Conservation (phyloP, 1,284 basidiomycete genomes). For the Rhodotorula sp. region DNA sequence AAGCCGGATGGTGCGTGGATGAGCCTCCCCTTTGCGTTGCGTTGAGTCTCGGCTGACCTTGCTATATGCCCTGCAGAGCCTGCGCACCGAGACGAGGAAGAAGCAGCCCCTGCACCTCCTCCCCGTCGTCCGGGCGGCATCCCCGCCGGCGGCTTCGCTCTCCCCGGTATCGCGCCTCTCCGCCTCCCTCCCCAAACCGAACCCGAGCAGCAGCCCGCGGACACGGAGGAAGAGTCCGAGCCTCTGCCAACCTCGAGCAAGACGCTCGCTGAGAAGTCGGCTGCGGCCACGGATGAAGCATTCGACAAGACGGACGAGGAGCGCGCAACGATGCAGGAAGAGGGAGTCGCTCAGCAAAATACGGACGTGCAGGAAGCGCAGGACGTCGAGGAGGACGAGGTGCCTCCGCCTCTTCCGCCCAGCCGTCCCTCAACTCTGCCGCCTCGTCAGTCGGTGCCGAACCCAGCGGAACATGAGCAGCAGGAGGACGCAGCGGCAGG, state of each 20-base stretch:
- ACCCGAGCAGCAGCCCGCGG: conserved; percentile 5
- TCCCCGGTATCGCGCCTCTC: conserved; percentile 29
- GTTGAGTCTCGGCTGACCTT: not conserved
- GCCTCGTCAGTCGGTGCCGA: too few relatives aligned
- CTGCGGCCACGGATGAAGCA: conserved; percentile 11
- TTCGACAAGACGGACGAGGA: not conserved
- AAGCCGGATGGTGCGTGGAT: conserved; percentile 11
- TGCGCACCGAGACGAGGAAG: not conserved
- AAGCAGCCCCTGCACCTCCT: not conserved
- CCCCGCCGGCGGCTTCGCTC: conserved; percentile 31
- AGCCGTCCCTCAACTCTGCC: too few relatives aligned
- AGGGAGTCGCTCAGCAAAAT: not conserved
- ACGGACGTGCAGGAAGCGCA: conserved; percentile 54
- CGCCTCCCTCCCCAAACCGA: conserved; percentile 2
- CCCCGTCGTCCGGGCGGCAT: conserved; percentile 24
- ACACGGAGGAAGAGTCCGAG: not conserved
- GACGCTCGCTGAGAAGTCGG: conserved; percentile 27
- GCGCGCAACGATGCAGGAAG: conserved; percentile 5
- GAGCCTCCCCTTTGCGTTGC: too few relatives aligned
- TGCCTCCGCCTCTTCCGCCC: too few relatives aligned
- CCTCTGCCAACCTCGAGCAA: not conserved
- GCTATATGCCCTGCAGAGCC: not conserved
- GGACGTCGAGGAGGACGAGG: conserved; percentile 30
- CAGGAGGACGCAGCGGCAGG: not conserved
- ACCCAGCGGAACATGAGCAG: conserved; percentile 40